phyloP scores from a whole-genome alignment of 257 asterid genomes.

The Vinca minor region DNA sequence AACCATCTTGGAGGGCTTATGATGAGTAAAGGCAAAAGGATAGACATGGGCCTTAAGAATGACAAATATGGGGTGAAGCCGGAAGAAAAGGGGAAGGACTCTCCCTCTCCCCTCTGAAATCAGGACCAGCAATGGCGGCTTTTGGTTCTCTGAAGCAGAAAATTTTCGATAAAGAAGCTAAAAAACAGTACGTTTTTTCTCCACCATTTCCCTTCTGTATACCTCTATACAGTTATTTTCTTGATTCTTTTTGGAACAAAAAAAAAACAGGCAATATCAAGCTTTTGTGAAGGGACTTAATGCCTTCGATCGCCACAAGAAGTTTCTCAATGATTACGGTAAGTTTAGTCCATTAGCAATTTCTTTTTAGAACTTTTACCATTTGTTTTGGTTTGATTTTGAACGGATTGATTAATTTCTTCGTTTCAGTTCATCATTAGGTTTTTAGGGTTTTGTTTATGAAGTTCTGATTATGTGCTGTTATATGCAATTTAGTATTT shows the following conservation, averaged over 20 bases:
- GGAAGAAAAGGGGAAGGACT: neutral
- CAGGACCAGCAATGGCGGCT: constrained; percentile 47
- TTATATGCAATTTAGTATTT: neutral
- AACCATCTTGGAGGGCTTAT: too few species aligned
- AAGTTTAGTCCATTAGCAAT: constrained; percentile 16
- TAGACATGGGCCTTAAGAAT: too few species aligned
- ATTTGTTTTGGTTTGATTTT: neutral
- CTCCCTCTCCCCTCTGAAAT: neutral
- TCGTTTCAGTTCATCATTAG: too few species aligned
- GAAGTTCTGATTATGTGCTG: neutral
- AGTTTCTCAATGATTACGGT: constrained; percentile 79
- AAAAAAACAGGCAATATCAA: constrained; percentile 93
- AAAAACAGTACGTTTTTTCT: constrained; percentile 46
- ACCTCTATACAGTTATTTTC: neutral
- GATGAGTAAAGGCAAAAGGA: too few species aligned
- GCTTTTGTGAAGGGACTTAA: constrained; percentile 87
- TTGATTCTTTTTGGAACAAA: too few species aligned
- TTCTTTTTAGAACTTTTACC: neutral
- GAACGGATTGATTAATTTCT: too few species aligned
- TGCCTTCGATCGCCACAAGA: constrained; percentile 95
- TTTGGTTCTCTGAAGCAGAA: constrained; percentile 70
- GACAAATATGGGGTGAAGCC: too few species aligned
- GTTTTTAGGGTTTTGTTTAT: neutral
- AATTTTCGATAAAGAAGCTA: constrained; percentile 73
- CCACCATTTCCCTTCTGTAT: neutral